phyloP scores from a whole-genome alignment of 306 rosid genomes.

The Gillenia trifoliata region DNA sequence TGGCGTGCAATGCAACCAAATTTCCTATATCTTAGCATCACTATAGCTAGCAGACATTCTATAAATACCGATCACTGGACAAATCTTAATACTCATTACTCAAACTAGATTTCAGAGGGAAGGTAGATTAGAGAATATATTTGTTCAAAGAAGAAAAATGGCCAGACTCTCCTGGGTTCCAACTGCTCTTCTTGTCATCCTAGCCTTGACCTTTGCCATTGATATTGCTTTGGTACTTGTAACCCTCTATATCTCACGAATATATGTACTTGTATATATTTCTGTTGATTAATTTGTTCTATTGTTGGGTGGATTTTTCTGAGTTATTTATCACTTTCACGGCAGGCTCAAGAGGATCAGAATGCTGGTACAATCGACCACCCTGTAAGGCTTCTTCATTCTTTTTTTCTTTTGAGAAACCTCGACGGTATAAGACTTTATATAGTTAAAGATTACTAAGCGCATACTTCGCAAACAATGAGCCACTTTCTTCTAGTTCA shows the following conservation, averaged over 20 bases:
- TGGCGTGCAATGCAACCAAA: not conserved
- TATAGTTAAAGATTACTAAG: too few relatives aligned
- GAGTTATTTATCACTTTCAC: not conserved
- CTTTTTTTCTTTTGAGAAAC: too few relatives aligned
- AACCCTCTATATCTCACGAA: not conserved
- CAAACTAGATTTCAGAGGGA: too few relatives aligned
- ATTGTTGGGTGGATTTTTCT: not conserved
- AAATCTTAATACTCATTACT: too few relatives aligned
- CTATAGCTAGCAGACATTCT: not conserved
- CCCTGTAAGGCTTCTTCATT: not conserved
- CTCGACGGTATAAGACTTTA: too few relatives aligned
- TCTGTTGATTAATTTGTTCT: not conserved
- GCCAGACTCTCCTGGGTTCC: not conserved
- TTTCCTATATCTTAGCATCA: not conserved
- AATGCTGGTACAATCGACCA: not conserved
- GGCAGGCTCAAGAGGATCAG: not conserved
- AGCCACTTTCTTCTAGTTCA: too few relatives aligned
- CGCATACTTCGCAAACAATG: too few relatives aligned
- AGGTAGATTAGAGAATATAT: too few relatives aligned
- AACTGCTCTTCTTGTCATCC: not conserved
- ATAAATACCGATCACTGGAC: too few relatives aligned
- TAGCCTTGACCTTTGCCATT: not conserved
- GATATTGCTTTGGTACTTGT: not conserved
- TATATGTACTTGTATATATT: too few relatives aligned
- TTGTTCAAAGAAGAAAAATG: not conserved